Percentiles rank a stretch among this genome's conserved stretches.
Conservation (phyloP, 176 grass and related monocot species). For the Saccharum spontaneum region DNA sequence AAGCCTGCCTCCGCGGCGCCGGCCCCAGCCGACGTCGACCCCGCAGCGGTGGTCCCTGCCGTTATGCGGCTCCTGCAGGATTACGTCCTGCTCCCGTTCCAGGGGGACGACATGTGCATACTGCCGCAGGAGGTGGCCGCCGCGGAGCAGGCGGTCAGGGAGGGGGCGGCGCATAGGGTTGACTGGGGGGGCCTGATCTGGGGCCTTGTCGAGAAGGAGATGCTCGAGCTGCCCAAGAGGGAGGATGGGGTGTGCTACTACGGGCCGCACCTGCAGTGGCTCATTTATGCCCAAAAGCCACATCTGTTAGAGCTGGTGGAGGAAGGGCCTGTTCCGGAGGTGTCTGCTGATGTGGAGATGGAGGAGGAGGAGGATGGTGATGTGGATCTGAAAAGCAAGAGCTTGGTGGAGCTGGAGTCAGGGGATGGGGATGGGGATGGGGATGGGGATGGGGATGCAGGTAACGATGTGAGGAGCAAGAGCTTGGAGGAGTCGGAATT, state of each 20-base stretch:
- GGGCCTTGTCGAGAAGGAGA: conserved; percentile 85
- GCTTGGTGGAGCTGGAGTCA: conserved; percentile 20
- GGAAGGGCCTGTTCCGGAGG: conserved; percentile 39
- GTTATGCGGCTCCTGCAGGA: conserved; percentile 58
- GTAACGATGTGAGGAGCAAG: conserved; percentile 37
- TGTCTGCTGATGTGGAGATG: conserved; percentile 37
- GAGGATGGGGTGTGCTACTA: conserved; percentile 59
- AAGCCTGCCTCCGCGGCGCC: conserved; percentile 35
- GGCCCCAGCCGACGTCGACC: conserved; percentile 38
- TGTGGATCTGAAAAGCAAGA: conserved; percentile 14
- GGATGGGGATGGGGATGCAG: neutral
- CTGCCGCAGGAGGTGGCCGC: conserved; percentile 62
- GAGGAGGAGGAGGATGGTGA: conserved; percentile 51
- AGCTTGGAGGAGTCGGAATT: conserved; percentile 36
- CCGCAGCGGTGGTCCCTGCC: conserved; percentile 33
- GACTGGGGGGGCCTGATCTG: conserved; percentile 82
- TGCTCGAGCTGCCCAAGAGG: conserved; percentile 52
- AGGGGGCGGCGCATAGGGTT: conserved; percentile 70
- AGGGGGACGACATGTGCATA: conserved; percentile 64
- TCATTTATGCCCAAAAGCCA: conserved; percentile 60
- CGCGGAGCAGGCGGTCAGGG: conserved; percentile 61
- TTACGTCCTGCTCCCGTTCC: conserved; percentile 61
- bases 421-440: neutral
- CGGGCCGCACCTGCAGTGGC: conserved; percentile 66
- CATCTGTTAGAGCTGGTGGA: conserved; percentile 40